phyloP scores from a whole-genome alignment of 2,329 filamentous ascomycete species.

The Pseudogymnoascus sp. region DNA sequence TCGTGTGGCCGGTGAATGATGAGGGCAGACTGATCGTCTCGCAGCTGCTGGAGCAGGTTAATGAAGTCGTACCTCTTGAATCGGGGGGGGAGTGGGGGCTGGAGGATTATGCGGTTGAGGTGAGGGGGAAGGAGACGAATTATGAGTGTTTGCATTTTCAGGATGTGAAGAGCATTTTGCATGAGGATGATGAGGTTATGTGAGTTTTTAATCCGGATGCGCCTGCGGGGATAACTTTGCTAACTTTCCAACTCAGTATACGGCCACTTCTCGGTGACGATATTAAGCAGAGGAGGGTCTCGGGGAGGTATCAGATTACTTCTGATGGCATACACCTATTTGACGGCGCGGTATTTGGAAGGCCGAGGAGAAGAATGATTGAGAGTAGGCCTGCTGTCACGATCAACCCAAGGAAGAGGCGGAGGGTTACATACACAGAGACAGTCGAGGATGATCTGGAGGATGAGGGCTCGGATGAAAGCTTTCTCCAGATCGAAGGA shows the following conservation, averaged over 20 bases:
- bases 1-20: slow-evolving; percentile 60
- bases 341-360: slow-evolving; percentile 78
- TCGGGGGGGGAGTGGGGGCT: slow-evolving; percentile 66
- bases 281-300: slow-evolving; percentile 60
- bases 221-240: background rate
- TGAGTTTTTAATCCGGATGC: slow-evolving; percentile 36
- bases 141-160: slow-evolving; percentile 89
- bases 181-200: slow-evolving; percentile 78
- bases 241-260: slow-evolving; percentile 44
- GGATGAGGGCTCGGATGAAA: slow-evolving; percentile 21
- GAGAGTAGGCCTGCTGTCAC: slow-evolving; percentile 55
- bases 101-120: slow-evolving; percentile 81
- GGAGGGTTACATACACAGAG: slow-evolving; percentile 39
- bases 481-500: slow-evolving; percentile 27
- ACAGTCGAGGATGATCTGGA: slow-evolving; percentile 31
- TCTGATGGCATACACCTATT: slow-evolving; percentile 69
- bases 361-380: slow-evolving; percentile 53
- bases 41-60: slow-evolving; percentile 68
- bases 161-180: slow-evolving; percentile 57
- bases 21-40: slow-evolving; percentile 59
- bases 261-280: slow-evolving; percentile 70
- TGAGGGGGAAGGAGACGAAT: slow-evolving; percentile 46
- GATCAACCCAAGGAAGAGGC: slow-evolving; percentile 67
- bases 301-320: slow-evolving; percentile 74
- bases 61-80: slow-evolving; percentile 74